Conservation (phyloP, 2,329 filamentous ascomycete genomes). For the Talaromyces marneffei region DNA sequence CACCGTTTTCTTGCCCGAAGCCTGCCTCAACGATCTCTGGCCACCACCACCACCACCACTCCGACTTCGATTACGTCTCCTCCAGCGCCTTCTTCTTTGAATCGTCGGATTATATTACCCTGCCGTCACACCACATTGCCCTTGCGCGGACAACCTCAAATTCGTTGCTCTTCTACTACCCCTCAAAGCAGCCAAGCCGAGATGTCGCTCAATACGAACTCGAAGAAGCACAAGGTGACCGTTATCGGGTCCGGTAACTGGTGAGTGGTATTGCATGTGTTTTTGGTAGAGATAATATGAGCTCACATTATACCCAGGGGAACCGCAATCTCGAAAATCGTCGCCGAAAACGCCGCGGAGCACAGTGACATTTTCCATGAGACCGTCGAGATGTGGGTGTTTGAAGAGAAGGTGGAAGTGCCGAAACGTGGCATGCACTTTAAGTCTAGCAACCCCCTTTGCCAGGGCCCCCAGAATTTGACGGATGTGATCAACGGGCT, state of each 20-base stretch:
- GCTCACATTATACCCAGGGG: slow-evolving; percentile 66
- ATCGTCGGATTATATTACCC: slow-evolving; percentile 3
- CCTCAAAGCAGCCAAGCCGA: slow-evolving; percentile 16
- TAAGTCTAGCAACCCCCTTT: slow-evolving; percentile 69
- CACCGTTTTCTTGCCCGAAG: background rate
- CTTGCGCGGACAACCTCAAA: slow-evolving; percentile 21
- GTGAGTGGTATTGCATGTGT: slow-evolving; percentile 43
- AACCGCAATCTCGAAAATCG: slow-evolving; percentile 93
- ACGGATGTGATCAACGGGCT: slow-evolving; percentile 82
- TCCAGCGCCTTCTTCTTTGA: background rate
- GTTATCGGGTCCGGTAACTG: slow-evolving; percentile 96
- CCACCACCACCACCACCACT: slow-evolving; percentile 9
- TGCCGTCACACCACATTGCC: slow-evolving; percentile 13
- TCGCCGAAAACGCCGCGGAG: slow-evolving; percentile 81
- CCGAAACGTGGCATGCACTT: slow-evolving; percentile 68
- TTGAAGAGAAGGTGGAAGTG: slow-evolving; percentile 79
- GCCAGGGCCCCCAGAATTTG: slow-evolving; percentile 72
- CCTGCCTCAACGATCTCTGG: slow-evolving; percentile 1
- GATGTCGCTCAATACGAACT: slow-evolving; percentile 29
- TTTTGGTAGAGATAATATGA: slow-evolving; percentile 55
- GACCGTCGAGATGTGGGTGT: slow-evolving; percentile 98
- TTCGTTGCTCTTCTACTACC: background rate
- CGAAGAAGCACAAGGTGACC: slow-evolving; percentile 48
- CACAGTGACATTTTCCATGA: slow-evolving; percentile 77
- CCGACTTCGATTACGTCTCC: background rate